A percentile compares a stretch with the other conserved stretches of the same genome.
phyloP scores from a whole-genome alignment of 345 rosid genomes.

The Cardamine occulta region DNA sequence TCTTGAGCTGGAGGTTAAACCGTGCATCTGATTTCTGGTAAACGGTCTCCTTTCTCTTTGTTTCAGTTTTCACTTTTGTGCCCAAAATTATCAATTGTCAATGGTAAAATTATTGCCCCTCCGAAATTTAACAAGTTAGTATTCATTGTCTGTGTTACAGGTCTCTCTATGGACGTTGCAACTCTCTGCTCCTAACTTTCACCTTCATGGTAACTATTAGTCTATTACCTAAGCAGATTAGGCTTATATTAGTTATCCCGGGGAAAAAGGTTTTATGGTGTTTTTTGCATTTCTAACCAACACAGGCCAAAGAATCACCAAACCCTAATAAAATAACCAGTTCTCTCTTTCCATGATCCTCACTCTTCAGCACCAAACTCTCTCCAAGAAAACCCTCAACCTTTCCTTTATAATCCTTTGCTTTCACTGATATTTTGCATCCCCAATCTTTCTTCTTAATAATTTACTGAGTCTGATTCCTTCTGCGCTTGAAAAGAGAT shows the following conservation, averaged over 20 bases:
- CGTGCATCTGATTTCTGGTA: conserved; percentile 24
- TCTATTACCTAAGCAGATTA: conserved; percentile 9
- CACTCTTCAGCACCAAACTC: conserved; percentile 59
- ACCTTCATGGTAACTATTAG: conserved; percentile 35
- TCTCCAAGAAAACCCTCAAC: conserved; percentile 53
- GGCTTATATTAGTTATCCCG: conserved; percentile 6
- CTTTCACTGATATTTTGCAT: conserved; percentile 30
- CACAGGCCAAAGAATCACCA: conserved; percentile 50
- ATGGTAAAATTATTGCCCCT: not conserved
- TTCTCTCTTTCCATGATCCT: conserved; percentile 52
- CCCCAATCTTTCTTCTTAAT: conserved; percentile 37
- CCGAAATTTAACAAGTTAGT: conserved; percentile 14
- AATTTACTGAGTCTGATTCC: conserved; percentile 26
- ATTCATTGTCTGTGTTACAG: conserved; percentile 27
- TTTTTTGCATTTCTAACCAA: conserved; percentile 48
- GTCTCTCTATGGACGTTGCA: conserved; percentile 17
- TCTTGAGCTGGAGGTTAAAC: conserved; percentile 4
- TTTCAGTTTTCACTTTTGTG: not conserved
- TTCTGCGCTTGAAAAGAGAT: conserved; percentile 43
- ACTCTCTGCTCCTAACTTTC: conserved; percentile 39
- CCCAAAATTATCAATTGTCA: too few species aligned
- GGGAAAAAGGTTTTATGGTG: conserved; percentile 30
- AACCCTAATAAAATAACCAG: conserved; percentile 39
- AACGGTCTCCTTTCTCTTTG: not conserved
- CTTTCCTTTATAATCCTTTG: conserved; percentile 52